Base-by-base conservation (phyloP, 2,329 filamentous ascomycete species). In the Stylonectria norvegica region DNA sequence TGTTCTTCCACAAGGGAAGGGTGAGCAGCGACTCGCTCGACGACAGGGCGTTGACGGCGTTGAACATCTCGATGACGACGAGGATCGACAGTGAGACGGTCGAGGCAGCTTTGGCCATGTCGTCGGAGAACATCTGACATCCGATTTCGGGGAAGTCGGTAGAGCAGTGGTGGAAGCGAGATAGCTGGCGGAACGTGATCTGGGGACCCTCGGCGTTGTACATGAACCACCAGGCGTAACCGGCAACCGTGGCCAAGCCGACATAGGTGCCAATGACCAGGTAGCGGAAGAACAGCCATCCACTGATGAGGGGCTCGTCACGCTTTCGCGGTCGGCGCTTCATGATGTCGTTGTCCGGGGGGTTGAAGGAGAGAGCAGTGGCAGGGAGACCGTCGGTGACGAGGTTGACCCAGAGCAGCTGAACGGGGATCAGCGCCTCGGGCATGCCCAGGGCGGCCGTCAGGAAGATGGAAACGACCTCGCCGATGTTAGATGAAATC, bases 151-250 rank as follows among this genome's bases (percentile, higher is more conserved):
- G 80, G 71, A 95, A 97, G 42, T 89, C 75, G 12, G 86, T 59
- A 0, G 85, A 85, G 78, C 93, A 98, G 62, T 84, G 83, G 71
- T 98, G 93, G 82, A 97, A 98, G 70, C 94, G 86, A 17, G 85
- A 75, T 52, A 98, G 74, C 63, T 98, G 88, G 65, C 78, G 85
- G 71, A 97, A 95, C 48, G 75, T 82, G 67, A 98, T 95, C 65
- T 95, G 87, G 17, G 93, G 93, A 1, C 93, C 93, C 52, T 83
- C 81, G 7, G 82, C 70, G 71, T 97, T 91, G 74, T 86, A 95
- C 85, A 98, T 90, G 75, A 97, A 98, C 88, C 89, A 98, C 93
- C 93, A 98, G n/a, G 89, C 91, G 62, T 98, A 98, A 32, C 94
- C 93, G 59, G 85, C 89, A 15, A 98, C 94, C 4, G 93, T 98